Percentiles rank a stretch among this genome's conserved stretches.
Evolutionary conservation across 176 grass and related monocot genomes (phyloP).

Genomic region (Puccinellia tenuiflora): DNA sequence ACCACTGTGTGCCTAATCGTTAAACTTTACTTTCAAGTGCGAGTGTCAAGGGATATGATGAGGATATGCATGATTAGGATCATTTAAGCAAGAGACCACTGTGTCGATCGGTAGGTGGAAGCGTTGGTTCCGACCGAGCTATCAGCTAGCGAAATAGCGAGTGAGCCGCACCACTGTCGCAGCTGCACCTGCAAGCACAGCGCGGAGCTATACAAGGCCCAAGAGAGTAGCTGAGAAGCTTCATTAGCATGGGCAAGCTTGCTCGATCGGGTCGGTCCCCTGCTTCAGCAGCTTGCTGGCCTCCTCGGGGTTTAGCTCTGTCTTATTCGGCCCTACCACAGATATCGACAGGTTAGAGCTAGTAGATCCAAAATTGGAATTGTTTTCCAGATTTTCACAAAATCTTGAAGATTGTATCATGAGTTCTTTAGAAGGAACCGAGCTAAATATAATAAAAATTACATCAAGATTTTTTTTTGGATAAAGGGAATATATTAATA

Average conservation of each 20-base stretch:
- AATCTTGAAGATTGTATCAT: background rate
- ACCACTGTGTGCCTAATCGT: background rate
- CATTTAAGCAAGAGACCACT: background rate
- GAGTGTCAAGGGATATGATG: background rate
- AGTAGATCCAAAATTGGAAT: background rate
- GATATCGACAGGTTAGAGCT: background rate
- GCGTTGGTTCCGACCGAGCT: conserved; percentile 15
- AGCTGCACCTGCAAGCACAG: conserved; percentile 5
- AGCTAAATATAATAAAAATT: too few species aligned
- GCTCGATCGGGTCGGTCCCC: background rate
- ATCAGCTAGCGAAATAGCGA: background rate
- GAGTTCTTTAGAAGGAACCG: too few species aligned
- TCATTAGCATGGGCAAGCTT: background rate
- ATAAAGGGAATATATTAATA: too few species aligned
- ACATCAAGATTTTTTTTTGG: too few species aligned
- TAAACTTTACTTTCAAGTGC: background rate
- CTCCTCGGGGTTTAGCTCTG: background rate
- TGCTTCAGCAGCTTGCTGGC: background rate
- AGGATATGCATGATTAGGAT: background rate
- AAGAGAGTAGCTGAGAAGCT: background rate
- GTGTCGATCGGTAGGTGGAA: background rate
- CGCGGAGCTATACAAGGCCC: background rate
- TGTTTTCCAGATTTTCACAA: background rate
- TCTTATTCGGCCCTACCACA: background rate
- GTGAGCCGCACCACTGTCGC: background rate